Base-by-base conservation (phyloP, 1,139 yeast species). In the Meyerozyma sp. region DNA sequence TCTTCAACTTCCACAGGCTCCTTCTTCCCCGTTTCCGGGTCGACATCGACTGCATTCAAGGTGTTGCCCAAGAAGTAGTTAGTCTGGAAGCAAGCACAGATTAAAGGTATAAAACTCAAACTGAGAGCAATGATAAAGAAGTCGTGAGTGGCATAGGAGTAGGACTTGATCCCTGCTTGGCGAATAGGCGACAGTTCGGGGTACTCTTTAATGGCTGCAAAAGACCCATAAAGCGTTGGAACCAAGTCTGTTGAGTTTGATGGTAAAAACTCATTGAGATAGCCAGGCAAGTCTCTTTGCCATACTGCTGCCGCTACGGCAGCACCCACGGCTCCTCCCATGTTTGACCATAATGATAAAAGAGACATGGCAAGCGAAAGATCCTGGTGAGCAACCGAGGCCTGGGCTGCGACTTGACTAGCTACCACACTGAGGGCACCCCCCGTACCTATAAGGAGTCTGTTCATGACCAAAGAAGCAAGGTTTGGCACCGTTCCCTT, bases 291-390 rank as follows among this genome's bases (percentile, higher is more conserved):
- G 29, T 63, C 56, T 34, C 69, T 61, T 20, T 72, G 62, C 79
- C 79, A 75, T 32, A 75, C 63, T n/a, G 75, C 75, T 44, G 75
- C 77, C 25, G 77, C 65, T 36, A 74, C 59, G 8, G 78, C 65
- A 39, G 62, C 54, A 9, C 79, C 80, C 42, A 75, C 55, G 11
- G 75, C 73, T 39, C 63, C 53, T 36, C 79, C 80, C 46, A 75
- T 63, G 37, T 62, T 58, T 45, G 69, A 65, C 56, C 68, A 63
- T 32, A 78, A 57, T n/a, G 63, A 50, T 45, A 73, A 62, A 25
- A 75, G 52, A 2, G 78, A 65, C 43, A 76, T 73, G 28, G 69
- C 64, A 32, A 70, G 58, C 7, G 75, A 74, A 60, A 73, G 57
- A 54, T 73, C 74, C 47, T 69, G 75, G 55, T 75, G 81, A 16